Evolutionary conservation across 305 asterid genomes (phyloP), one percentile per base, ranked within the genome.

Genomic region (Stenogyne calaminthoides): DNA sequence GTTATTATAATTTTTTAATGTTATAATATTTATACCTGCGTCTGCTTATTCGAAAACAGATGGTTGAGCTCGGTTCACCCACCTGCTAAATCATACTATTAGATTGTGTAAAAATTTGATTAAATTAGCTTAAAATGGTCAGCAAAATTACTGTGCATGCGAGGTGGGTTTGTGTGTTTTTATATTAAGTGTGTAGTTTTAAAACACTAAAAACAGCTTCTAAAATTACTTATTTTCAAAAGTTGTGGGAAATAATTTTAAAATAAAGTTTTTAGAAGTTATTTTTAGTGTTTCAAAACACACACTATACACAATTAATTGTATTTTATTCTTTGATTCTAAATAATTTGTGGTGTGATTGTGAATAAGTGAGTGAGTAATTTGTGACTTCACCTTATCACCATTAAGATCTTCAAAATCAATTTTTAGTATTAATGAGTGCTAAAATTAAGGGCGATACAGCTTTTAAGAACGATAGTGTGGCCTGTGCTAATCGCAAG

Each of bases 11-110:
- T 69, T 47, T 18, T 32, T 55, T 64, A 7, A n/a, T 56, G 27
- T 69, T 12, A 19, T 59, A 32, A 19, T 51, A 32, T 56, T 18
- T n/a, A 46, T 29, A 47, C 70, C 25, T 34, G 0, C 19, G 10
- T 59, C 9, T 54, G 46, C 27, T 9, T 16, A 62, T 44, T 59
- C 14, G 27, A 57, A 57, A 29, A 67, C 54, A 59, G 77, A 66
- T 60, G 63, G 74, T 67, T 60, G 77, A 39, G 54, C 67, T 58
- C 67, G 25, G 75, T 42, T 69, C 72, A 69, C 72, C 82, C 54
- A 68, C 71, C 76, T 20, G 10, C 63, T 44, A 0, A 64, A 8
- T 14, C 29, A 75, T 60, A 59, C 58, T 56, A 52, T 3, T 20
- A 22, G 58, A 44, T 44, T 58, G 73, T 61, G 22, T 29, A n/a